Conservation (phyloP, 441 rosid species). For the Gossypium davidsonii region DNA sequence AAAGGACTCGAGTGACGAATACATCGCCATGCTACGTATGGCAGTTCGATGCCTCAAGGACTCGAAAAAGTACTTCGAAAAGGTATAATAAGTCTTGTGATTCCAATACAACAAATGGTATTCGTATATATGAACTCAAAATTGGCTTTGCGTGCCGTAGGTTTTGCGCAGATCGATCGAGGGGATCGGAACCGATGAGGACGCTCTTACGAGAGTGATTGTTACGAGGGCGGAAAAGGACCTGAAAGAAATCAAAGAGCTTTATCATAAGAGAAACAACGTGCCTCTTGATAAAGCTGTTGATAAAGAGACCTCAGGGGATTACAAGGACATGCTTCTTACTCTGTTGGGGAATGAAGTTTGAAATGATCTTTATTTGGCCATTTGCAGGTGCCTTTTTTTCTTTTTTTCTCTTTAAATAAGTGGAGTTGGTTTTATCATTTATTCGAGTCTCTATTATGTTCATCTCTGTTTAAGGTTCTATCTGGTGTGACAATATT, state of each 20-base stretch:
- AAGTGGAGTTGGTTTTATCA: not conserved
- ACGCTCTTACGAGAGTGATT: constrained; percentile 51
- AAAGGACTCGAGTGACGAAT: constrained; percentile 22
- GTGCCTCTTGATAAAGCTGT: constrained; percentile 42
- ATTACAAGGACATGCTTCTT: constrained; percentile 47
- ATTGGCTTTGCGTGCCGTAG: not conserved
- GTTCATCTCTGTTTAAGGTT: not conserved
- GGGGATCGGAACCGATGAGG: constrained; percentile 48
- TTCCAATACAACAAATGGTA: not conserved
- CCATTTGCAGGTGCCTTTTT: not conserved
- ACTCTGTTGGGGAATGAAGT: constrained; percentile 46
- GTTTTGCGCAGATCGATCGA: constrained; percentile 39
- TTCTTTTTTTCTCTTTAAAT: not conserved
- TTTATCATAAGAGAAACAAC: constrained; percentile 50
- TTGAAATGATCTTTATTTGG: constrained; percentile 3
- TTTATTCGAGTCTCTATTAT: constrained; percentile 7
- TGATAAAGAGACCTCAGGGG: constrained; percentile 47
- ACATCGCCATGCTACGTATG: constrained; percentile 28
- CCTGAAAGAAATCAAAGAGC: constrained; percentile 47
- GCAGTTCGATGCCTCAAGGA: constrained; percentile 45
- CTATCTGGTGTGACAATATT: not conserved
- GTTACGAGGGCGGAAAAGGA: constrained; percentile 54
- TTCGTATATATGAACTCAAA: not conserved
- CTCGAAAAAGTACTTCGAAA: constrained; percentile 42
- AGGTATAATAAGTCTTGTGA: constrained; percentile 25